Conservation (phyloP, 108 stramenopile genomes). For the Licmophora abbreviata region DNA sequence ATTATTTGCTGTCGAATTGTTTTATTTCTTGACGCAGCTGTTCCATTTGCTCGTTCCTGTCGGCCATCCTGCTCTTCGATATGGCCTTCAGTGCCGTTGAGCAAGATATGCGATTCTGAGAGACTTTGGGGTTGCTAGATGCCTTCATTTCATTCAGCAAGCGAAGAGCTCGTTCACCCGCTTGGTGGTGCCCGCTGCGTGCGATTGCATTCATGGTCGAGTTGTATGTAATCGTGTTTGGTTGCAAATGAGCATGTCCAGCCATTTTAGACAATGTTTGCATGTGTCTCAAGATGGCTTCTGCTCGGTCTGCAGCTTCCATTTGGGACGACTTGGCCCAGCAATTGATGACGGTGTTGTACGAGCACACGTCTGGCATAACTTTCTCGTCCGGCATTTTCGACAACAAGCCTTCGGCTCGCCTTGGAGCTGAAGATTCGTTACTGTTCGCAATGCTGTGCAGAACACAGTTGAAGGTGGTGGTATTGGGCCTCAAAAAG, state of each 20-base stretch:
- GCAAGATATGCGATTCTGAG: too few species aligned
- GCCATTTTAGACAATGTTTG: constrained; percentile 5
- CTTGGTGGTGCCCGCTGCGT: neutral
- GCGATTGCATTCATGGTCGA: constrained; percentile 7
- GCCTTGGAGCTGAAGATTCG: constrained; percentile 31
- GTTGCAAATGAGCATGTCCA: constrained; percentile 19
- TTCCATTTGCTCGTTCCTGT: too few species aligned
- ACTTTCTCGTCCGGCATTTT: neutral
- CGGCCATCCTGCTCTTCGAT: too few species aligned
- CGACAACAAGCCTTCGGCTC: constrained; percentile 11
- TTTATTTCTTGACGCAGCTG: too few species aligned
- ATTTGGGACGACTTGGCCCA: constrained; percentile 13
- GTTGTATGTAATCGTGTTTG: constrained; percentile 30
- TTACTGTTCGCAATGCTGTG: constrained; percentile 25
- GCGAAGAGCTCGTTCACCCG: too few species aligned
- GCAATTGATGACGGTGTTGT: constrained; percentile 23
- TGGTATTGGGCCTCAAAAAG: constrained; percentile 11
- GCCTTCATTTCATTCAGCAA: too few species aligned
- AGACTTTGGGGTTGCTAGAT: too few species aligned
- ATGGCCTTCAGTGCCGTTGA: too few species aligned
- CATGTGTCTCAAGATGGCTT: constrained; percentile 15
- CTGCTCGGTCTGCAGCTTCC: constrained; percentile 15
- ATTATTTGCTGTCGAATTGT: too few species aligned
- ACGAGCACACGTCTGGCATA: constrained; percentile 20
- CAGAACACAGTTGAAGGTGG: constrained; percentile 21